Conservation (phyloP, 768 basidiomycete genomes). For the Pulveroboletus sp. region DNA sequence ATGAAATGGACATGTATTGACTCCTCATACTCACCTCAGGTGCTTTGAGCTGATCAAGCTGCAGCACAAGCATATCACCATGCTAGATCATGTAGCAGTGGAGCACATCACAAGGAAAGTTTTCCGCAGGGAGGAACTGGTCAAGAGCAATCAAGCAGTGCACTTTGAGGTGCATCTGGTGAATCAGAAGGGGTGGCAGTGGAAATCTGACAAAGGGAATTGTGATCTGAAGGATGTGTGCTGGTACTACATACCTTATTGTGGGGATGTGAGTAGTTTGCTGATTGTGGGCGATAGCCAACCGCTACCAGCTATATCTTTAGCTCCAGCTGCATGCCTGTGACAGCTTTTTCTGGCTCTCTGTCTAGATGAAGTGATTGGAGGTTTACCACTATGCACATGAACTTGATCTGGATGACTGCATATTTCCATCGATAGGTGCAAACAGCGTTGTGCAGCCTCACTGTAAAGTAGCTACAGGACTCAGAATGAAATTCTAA, state of each 20-base stretch:
- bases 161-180: too few species aligned
- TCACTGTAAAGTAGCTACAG: too few species aligned
- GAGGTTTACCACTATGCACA: too few species aligned
- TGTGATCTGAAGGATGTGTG: too few species aligned
- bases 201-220: slow-evolving; percentile 22
- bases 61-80: too few species aligned
- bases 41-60: too few species aligned
- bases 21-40: too few species aligned
- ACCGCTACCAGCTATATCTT: slow-evolving; percentile 34
- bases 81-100: neutral
- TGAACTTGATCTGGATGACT: slow-evolving; percentile 28
- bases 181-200: too few species aligned
- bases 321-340: slow-evolving; percentile 29
- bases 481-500: too few species aligned
- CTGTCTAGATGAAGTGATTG: slow-evolving; percentile 11
- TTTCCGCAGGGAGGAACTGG: neutral
- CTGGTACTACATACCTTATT: too few species aligned
- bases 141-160: slow-evolving; percentile 12
- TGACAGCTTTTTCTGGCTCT: slow-evolving; percentile 29
- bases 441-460: slow-evolving; percentile 13
- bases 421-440: slow-evolving; percentile 30
- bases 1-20: too few species aligned
- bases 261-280: slow-evolving; percentile 6
- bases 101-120: slow-evolving; percentile 1
- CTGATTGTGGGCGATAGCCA: slow-evolving; percentile 7